Percentiles rank a stretch among this genome's conserved stretches.
phyloP scores from a whole-genome alignment of 1,284 basidiomycete species.

The Schizophyllum amplum region DNA sequence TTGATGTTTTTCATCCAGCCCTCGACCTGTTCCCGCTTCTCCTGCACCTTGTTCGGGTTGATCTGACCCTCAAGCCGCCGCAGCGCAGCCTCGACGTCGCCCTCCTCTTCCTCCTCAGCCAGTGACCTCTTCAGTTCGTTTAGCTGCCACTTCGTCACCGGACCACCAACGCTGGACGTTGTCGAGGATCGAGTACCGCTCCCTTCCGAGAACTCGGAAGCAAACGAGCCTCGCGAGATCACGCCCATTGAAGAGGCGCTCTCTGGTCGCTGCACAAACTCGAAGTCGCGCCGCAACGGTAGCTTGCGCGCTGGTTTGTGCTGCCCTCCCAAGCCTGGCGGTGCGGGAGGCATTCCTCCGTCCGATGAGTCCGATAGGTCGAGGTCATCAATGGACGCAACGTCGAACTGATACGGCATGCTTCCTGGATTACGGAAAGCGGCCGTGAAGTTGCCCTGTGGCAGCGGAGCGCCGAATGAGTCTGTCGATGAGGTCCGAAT shows the following conservation, averaged over 20 bases:
- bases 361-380: slow-evolving; percentile 69
- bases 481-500: slow-evolving; percentile 44
- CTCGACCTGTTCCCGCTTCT: slow-evolving; percentile 72
- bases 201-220: neutral
- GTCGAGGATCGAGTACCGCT: slow-evolving; percentile 26
- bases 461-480: slow-evolving; percentile 46
- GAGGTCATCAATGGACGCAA: slow-evolving; percentile 67
- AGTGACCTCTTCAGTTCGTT: slow-evolving; percentile 71
- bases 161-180: slow-evolving; percentile 35
- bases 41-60: slow-evolving; percentile 57
- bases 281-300: slow-evolving; percentile 67
- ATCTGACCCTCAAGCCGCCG: slow-evolving; percentile 77
- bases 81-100: slow-evolving; percentile 76
- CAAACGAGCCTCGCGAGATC: slow-evolving; percentile 18
- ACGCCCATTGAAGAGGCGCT: slow-evolving; percentile 74
- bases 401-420: slow-evolving; percentile 51
- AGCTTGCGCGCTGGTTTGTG: slow-evolving; percentile 47
- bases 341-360: slow-evolving; percentile 24
- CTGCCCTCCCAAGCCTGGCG: slow-evolving; percentile 36
- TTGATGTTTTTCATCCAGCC: slow-evolving; percentile 72
- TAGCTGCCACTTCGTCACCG: slow-evolving; percentile 70
- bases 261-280: slow-evolving; percentile 64
- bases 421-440: slow-evolving; percentile 19
- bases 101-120: slow-evolving; percentile 64
- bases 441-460: slow-evolving; percentile 21